phyloP scores from a whole-genome alignment of 352 stramenopile species.

The Elongisporangium anandrum region DNA sequence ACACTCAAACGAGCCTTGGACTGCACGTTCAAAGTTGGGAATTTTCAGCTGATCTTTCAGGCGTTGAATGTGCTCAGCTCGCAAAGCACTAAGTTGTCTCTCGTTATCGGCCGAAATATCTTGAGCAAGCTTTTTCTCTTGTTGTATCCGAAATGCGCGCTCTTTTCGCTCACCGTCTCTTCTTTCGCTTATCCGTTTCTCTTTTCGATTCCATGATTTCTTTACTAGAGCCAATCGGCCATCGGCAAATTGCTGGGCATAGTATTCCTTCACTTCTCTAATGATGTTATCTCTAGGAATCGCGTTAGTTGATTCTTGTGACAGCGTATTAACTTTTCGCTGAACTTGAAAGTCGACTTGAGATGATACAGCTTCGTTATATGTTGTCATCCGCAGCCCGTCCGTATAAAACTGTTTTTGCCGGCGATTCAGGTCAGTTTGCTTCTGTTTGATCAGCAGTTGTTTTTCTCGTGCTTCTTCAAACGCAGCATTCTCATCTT shows the following conservation, averaged over 20 bases:
- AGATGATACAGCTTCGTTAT: constrained; percentile 58
- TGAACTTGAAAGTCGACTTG: constrained; percentile 71
- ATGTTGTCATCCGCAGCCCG: constrained; percentile 53
- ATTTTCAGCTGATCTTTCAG: constrained; percentile 41
- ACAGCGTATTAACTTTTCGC: constrained; percentile 26
- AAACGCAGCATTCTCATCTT: constrained; percentile 21
- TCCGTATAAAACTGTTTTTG: constrained; percentile 44
- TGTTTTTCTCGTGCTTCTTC: constrained; percentile 35
- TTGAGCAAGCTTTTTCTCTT: constrained; percentile 38
- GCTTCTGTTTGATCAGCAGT: constrained; percentile 22
- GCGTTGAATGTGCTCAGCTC: constrained; percentile 19
- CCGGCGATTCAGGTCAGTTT: constrained; percentile 29
- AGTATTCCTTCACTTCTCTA: constrained; percentile 44
- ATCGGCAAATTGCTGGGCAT: constrained; percentile 46
- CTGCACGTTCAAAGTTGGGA: constrained; percentile 42
- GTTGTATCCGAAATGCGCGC: constrained; percentile 39
- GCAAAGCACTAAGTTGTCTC: constrained; percentile 21
- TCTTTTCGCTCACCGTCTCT: constrained; percentile 40
- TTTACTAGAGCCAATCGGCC: constrained; percentile 48
- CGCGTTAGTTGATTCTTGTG: constrained; percentile 7
- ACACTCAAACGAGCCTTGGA: constrained; percentile 39
- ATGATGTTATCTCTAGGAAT: constrained; percentile 13
- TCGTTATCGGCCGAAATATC: constrained; percentile 35
- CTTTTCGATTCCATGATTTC: constrained; percentile 75
- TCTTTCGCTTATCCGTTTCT: constrained; percentile 36